A percentile compares a stretch with the other conserved stretches of the same genome.
These are phyloP conservation scores for Perkinsus marinus DNA, from an alignment of 169 alveolate genomes.

Conservation along the genomic window DNA sequence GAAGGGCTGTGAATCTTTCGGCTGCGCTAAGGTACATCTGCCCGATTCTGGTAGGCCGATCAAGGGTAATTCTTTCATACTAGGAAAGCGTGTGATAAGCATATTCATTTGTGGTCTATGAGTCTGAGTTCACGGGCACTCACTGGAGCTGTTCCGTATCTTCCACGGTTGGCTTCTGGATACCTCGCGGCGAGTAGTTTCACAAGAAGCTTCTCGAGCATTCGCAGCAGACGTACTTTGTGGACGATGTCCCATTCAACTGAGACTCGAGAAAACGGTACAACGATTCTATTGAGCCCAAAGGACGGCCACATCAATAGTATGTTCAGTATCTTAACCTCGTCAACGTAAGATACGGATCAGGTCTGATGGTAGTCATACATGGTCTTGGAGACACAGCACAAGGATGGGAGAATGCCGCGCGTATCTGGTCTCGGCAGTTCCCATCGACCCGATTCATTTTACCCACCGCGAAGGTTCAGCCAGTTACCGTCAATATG, in stretches of 20 bases:
- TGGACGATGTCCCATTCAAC: neutral
- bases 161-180: neutral
- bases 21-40: too few species aligned
- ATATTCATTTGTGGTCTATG: neutral
- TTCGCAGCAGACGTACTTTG: neutral
- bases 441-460: neutral
- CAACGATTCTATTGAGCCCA: neutral
- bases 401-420: neutral
- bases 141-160: neutral
- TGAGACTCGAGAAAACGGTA: neutral
- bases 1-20: too few species aligned
- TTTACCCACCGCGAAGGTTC: neutral
- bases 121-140: neutral
- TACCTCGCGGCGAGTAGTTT: neutral
- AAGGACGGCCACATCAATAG: neutral
- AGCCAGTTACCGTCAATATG: neutral
- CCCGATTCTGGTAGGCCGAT: too few species aligned
- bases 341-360: neutral
- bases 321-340: neutral
- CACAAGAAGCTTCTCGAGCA: neutral
- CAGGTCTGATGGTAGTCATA: neutral
- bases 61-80: too few species aligned
- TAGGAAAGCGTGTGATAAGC: neutral
- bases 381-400: neutral
- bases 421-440: neutral